Conservation (phyloP, 805 yeast genomes). For the Kodamaea sagamina region DNA sequence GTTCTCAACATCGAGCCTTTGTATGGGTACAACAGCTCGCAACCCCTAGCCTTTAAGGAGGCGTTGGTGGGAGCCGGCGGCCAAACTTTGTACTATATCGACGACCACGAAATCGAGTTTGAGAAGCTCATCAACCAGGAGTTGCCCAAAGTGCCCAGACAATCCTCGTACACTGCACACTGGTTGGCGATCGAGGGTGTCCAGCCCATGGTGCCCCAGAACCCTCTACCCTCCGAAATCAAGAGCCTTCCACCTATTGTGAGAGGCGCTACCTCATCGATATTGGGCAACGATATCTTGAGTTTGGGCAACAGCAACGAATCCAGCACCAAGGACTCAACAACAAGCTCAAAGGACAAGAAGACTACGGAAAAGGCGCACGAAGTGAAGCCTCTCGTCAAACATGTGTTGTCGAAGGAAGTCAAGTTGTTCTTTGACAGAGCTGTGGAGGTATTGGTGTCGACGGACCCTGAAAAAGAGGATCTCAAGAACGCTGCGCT, state of each 20-base stretch:
- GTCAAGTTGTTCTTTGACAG: slow-evolving; percentile 91
- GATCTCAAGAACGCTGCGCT: slow-evolving; percentile 76
- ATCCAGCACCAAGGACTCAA: slow-evolving; percentile 50
- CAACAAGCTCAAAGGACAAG: slow-evolving; percentile 25
- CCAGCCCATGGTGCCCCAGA: slow-evolving; percentile 96
- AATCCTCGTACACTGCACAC: slow-evolving; percentile 89
- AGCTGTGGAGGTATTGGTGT: slow-evolving; percentile 74
- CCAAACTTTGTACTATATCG: slow-evolving; percentile 88
- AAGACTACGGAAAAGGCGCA: slow-evolving; percentile 46
- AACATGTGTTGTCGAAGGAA: slow-evolving; percentile 93
- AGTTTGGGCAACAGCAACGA: slow-evolving; percentile 23
- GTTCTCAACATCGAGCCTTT: slow-evolving; percentile 91
- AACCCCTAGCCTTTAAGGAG: slow-evolving; percentile 78
- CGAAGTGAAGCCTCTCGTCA: slow-evolving; percentile 83
- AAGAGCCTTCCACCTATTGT: slow-evolving; percentile 72
- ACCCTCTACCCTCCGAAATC: slow-evolving; percentile 82
- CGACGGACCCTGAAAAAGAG: slow-evolving; percentile 55
- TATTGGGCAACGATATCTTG: slow-evolving; percentile 42
- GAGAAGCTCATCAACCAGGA: slow-evolving; percentile 93
- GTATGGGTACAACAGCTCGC: slow-evolving; percentile 78
- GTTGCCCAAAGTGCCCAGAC: slow-evolving; percentile 91
- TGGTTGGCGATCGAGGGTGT: slow-evolving; percentile 99
- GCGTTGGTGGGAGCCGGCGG: slow-evolving; percentile 85
- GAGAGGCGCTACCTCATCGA: slow-evolving; percentile 74
- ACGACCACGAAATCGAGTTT: slow-evolving; percentile 90